phyloP scores from a whole-genome alignment of 371 early-diverging fungal genomes.

The Mortierella sp. region DNA sequence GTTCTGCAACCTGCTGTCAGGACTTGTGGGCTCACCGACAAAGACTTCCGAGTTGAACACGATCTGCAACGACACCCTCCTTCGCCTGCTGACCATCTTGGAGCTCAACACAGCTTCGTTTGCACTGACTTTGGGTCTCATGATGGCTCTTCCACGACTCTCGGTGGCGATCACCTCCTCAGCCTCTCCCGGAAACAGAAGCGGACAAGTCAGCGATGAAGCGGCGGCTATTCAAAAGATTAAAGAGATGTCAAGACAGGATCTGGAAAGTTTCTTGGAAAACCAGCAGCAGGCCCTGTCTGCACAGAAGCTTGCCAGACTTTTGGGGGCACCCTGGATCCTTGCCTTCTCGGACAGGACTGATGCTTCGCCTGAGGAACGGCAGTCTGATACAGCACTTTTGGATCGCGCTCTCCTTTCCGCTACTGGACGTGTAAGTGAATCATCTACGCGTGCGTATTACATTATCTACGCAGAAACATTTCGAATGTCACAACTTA shows the following conservation, averaged over 20 bases:
- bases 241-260: conserved; percentile 29
- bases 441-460: background rate
- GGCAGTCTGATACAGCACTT: conserved; percentile 30
- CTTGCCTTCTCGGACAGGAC: conserved; percentile 46
- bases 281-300: conserved; percentile 27
- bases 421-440: conserved; percentile 35
- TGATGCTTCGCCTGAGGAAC: conserved; percentile 30
- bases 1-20: conserved; percentile 61
- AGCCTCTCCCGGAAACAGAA: conserved; percentile 17
- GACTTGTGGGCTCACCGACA: conserved; percentile 64
- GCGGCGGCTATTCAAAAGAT: conserved; percentile 28
- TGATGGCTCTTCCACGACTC: conserved; percentile 64
- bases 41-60: conserved; percentile 57
- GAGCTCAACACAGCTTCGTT: conserved; percentile 38
- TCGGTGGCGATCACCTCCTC: conserved; percentile 66
- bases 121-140: conserved; percentile 32
- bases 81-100: conserved; percentile 27
- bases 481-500: background rate
- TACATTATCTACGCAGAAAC: too few relatives aligned
- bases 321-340: conserved; percentile 54
- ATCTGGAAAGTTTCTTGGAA: conserved; percentile 30
- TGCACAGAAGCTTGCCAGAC: conserved; percentile 29
- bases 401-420: conserved; percentile 35
- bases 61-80: conserved; percentile 37
- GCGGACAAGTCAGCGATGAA: conserved; percentile 5